Conservation (phyloP, 768 basidiomycete species). For the Chiua virens region DNA sequence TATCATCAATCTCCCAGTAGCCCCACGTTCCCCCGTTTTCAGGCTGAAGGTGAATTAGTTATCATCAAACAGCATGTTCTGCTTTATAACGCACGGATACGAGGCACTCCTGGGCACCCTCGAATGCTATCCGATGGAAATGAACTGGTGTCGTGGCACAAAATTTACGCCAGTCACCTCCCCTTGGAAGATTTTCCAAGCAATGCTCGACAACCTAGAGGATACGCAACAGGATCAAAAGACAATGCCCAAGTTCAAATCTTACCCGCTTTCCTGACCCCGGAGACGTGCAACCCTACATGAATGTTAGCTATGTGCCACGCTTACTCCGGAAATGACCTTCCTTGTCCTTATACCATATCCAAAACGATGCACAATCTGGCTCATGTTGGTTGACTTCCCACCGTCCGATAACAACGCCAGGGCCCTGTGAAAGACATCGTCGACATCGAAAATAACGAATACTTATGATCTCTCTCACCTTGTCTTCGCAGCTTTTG, state of each 20-base stretch:
- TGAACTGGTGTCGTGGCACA: conserved; percentile 33
- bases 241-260: background rate
- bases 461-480: background rate
- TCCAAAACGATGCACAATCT: no score
- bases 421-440: conserved; percentile 9
- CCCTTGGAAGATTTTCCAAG: conserved; percentile 27
- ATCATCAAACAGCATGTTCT: background rate
- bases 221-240: conserved; percentile 1
- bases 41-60: conserved; percentile 8
- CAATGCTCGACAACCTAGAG: conserved; percentile 32
- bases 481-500: conserved; percentile 21
- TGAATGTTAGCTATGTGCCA: background rate
- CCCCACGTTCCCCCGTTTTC: conserved; percentile 20
- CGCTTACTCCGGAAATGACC: background rate
- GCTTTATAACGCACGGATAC: conserved; percentile 15
- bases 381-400: no score
- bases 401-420: no score
- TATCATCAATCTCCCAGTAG: conserved; percentile 26
- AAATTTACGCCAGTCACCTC: conserved; percentile 31
- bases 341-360: conserved; percentile 32
- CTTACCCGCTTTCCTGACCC: conserved; percentile 26
- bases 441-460: background rate
- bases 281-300: conserved; percentile 23
- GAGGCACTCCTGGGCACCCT: conserved; percentile 23
- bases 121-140: conserved; percentile 27